phyloP scores from a whole-genome alignment of 805 yeast species.

The Metschnikowia sp. region DNA sequence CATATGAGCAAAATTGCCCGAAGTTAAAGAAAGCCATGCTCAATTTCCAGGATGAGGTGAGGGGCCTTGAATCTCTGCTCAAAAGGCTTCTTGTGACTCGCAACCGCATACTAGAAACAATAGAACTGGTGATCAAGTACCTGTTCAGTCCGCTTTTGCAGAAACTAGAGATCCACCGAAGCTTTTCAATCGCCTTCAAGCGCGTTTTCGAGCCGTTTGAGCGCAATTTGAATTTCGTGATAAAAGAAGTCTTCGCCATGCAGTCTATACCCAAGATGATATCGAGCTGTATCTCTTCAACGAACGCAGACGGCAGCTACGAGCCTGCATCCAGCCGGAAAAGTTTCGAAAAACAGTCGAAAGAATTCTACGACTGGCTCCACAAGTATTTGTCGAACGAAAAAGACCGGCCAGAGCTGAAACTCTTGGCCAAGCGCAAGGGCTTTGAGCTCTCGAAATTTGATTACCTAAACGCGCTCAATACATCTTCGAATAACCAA shows the following conservation, averaged over 20 bases:
- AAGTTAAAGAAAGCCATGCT: slow-evolving; percentile 23
- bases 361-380: slow-evolving; percentile 43
- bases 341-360: slow-evolving; percentile 37
- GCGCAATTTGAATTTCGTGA: slow-evolving; percentile 26
- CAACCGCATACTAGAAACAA: slow-evolving; percentile 22
- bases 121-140: slow-evolving; percentile 19
- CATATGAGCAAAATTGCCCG: slow-evolving; percentile 32
- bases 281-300: slow-evolving; percentile 10
- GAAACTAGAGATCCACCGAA: slow-evolving; percentile 23
- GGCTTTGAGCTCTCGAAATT: slow-evolving; percentile 42
- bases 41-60: slow-evolving; percentile 30
- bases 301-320: slow-evolving; percentile 11
- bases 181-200: slow-evolving; percentile 24
- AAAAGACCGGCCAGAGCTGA: slow-evolving; percentile 42
- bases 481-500: slow-evolving; percentile 36
- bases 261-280: slow-evolving; percentile 28
- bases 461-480: slow-evolving; percentile 44
- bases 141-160: slow-evolving; percentile 26
- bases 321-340: slow-evolving; percentile 28
- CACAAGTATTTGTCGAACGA: slow-evolving; percentile 42
- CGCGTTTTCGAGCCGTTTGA: slow-evolving; percentile 33
- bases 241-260: slow-evolving; percentile 27
- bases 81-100: slow-evolving; percentile 20
- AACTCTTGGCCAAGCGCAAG: slow-evolving; percentile 32
- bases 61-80: slow-evolving; percentile 25